Base-by-base conservation (phyloP, 768 basidiomycete species). In the Leccinum longicurvipes region DNA sequence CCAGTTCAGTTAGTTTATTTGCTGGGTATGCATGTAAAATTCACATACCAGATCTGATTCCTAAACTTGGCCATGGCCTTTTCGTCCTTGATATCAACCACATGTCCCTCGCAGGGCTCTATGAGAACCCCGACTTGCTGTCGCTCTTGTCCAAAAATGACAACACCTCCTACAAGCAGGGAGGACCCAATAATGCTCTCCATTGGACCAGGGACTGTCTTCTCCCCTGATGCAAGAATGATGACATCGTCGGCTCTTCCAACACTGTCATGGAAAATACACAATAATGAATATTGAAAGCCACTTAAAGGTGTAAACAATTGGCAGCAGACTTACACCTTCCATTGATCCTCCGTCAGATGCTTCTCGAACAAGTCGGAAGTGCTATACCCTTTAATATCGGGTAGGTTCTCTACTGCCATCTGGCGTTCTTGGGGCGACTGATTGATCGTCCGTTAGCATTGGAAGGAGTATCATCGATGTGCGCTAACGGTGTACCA, bases 291-390 rank as follows among this genome's bases (percentile, higher is more conserved):
- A n/a, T n/a, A n/a, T n/a, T n/a, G n/a, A n/a, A n/a, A n/a, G n/a
- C n/a, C n/a, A n/a, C n/a, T n/a, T n/a, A n/a, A n/a, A n/a, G n/a
- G n/a, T n/a, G n/a, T n/a, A n/a, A n/a, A n/a, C n/a, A n/a, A n/a
- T n/a, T n/a, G n/a, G n/a, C n/a, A n/a, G n/a, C n/a, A n/a, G 29
- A 50, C 69, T 17, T 31, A 62, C 32, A 82, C 62, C 51, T 62
- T 72, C 71, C 69, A 82, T 19, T 72, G 42, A 1, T 74, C 68
- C 6, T 73, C 75, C 0, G 73, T 74, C 0, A 80, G 77, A 60
- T 82, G 81, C 23, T 74, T 71, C 1, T 71, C 54, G n/a, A 82
- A 65, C 2, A 81, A 47, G 60, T 81, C 81, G 1, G 68, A 63
- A 1, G 79, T 79, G 3, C 76, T 69, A 46, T 77, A 79, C 12